Base-by-base conservation (phyloP, 805 yeast species). In the Sugiyamaella lignohabitans region DNA sequence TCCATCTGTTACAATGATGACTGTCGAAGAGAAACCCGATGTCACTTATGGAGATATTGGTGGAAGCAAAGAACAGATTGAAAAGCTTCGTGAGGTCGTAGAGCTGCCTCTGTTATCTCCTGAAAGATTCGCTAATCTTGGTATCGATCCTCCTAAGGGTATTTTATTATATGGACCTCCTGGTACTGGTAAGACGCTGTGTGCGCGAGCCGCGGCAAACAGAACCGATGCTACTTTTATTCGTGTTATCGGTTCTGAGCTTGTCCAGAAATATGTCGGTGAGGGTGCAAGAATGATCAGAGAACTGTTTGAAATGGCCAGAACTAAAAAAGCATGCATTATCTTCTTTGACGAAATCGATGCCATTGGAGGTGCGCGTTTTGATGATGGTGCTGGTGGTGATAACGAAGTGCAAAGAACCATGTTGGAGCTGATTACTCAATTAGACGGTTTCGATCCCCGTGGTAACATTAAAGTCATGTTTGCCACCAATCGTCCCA, bases 231-330 rank as follows among this genome's bases (percentile, higher is more conserved):
- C 99, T 21, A 93, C 99, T 0, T 93, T 93, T 59, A 93, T 93
- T 53, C 82, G 98, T 62, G 98, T 93, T 45, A 93, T 93, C 71
- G 99, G 98, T 6, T 91, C 98, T 1, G 98, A 93, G 68, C 76
- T 93, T 64, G 98, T 93, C 24, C 99, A 93, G 67, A 93, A 93
- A 66, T 93, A 93, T 65, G 98, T 93, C 43, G 99, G 99, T 64
- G 99, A 93, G 71, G 99, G 99, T 71, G 98, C 98, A 3, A 80
- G 98, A 64, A 93, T 93, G 98, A 98, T 93, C 46, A 80, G 99
- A 68, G 99, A 93, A 70, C 76, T 93, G 61, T 93, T 93, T 60
- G 98, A 93, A 66, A 89, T 93, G 98, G 99, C 99, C 1, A 83
- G 98, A 65, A 85, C 98, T 32, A 93, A 93, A 69, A 89, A 91